Evolutionary conservation across 2,329 filamentous ascomycete genomes (phyloP), one percentile per base, ranked within the genome.

Genomic region (Talaromyces sp.): DNA sequence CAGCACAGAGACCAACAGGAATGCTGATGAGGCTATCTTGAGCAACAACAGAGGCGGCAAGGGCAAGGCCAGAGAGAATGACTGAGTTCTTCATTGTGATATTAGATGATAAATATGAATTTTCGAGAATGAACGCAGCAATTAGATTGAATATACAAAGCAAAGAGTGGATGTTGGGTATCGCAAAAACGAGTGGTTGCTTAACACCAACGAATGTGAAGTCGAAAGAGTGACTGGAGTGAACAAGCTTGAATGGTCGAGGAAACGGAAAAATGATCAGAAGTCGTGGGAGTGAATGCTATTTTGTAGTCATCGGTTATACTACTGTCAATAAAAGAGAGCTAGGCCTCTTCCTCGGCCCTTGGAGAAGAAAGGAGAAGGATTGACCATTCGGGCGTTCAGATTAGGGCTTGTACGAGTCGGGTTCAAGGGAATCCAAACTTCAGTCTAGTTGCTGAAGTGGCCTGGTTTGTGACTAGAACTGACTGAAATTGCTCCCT

Each of bases 181-280:
- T 65, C 67, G 69, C 68, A 69, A 66, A 63, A 69, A 70, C 56
- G 69, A 70, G 64, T 64, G 68, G 65, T 66, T 50, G 63, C 58
- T 37, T 50, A 14, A 63, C 46, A 50, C 46, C 54, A 56, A 62
- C 58, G 33, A 54, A 23, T 52, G 52, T 48, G 55, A 58, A 46
- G 58, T 63, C 58, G 28, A 70, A 61, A 65, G 64, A 65, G 66
- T 64, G 66, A 67, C 62, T 63, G n/a, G 33, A 63, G 42, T 52
- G 50, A 56, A 42, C 16, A 64, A 60, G 64, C 63, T 63, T 50
- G 35, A 25, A 35, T 64, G 60, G 50, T 64, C 40, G 46, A 62
- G 50, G 39, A 56, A 46, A 44, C 40, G 39, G 44, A 64, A 40
- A 57, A 33, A 55, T 31, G 46, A 52, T 6, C 21, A 59, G 46